Base-by-base conservation (phyloP, 2,329 filamentous ascomycete genomes). In the Furcasterigmium sp. region DNA sequence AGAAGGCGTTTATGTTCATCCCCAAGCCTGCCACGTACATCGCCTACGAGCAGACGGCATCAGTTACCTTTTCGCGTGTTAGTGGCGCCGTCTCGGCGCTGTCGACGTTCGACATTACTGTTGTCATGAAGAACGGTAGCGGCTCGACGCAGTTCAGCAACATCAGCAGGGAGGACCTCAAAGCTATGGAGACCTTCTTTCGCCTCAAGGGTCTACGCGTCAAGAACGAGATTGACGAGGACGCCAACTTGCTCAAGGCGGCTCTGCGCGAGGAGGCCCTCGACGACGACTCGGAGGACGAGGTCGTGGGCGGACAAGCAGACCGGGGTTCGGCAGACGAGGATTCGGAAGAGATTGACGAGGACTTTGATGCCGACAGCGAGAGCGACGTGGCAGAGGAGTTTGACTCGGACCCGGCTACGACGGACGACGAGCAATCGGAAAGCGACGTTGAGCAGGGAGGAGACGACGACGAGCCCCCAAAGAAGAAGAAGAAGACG, bases 1-100 rank as follows among this genome's bases (percentile, higher is more conserved):
- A 98, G 67, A 96, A 96, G 69, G 91, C 91, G 8, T 95, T 98
- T 66, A 94, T 98, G 80, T 98, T 98, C 63, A 93, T 98, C 14
- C 93, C 93, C 25, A 98, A 98, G 70, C 93, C 93, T 2, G 91
- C 93, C 14, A 96, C 91, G 2, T 98, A 97, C 68, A 91, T 98
- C 47, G 86, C 88, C 47, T 94, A 95, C 68, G 93, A 98, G 58
- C 88, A 95, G 58, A 87, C 94, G 28, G 80, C 87, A 41, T 87
- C 86, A 40, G 85, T 98, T 51, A 96, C 90, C 28, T 95, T 98
- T 75, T 96, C 90, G 21, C 88, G 93, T 59, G 91, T 98, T 36
- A 90, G 90, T 48, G 93, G 93, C 46, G 91, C 91, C 43, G 84
- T 97, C 48, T 95, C 91, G 41, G 88, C 93, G 39, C 86, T 91